Evolutionary conservation across 257 asterid genomes (phyloP), one percentile per base, ranked within the genome.

Genomic region (Petunia axillaris): DNA sequence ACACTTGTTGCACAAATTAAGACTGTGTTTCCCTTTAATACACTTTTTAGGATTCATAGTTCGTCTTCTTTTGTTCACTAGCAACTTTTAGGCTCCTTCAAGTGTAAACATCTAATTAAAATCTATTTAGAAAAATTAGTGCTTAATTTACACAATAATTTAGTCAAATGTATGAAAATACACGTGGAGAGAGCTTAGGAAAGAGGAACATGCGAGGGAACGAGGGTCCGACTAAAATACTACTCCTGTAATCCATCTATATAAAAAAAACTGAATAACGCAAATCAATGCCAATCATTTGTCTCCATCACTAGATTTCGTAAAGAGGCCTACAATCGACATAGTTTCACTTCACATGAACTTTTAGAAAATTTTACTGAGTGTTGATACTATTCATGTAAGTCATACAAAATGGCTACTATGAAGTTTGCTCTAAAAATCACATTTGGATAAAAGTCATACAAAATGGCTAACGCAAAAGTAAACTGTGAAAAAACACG

Each of bases 261-360:
- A 46, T 46, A 46, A 2, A 6, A 1, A 46, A 8, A 46, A 0
- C 6, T 2, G 74, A 65, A 65, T 40, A 65, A 38, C 15, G 53
- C 53, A 53, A 35, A 46, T 36, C 64, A 44, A 70, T 79, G 43
- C 78, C 81, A 64, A 52, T 38, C 64, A 40, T 65, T 16, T n/a
- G 2, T 52, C 73, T 25, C 82, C 76, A 78, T 75, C 36, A 65
- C 63, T 52, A 13, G 25, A 14, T 63, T 52, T 39, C 43, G 58
- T n/a, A 80, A 80, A 39, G 3, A 38, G 35, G 36, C n/a, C 5
- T 5, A 7, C n/a, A n/a, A 1, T 25, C 25, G 25, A 25, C 25
- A 25, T 25, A 25, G 25, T 25, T 25, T 25, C 25, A 25, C 25
- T 25, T 25, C 25, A 25, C 25, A 25, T 25, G 25, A 25, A 25